Evolutionary conservation across 2,329 filamentous ascomycete species (phyloP), one percentile per base, ranked within the genome.

Genomic region (Fusarium sp.): DNA sequence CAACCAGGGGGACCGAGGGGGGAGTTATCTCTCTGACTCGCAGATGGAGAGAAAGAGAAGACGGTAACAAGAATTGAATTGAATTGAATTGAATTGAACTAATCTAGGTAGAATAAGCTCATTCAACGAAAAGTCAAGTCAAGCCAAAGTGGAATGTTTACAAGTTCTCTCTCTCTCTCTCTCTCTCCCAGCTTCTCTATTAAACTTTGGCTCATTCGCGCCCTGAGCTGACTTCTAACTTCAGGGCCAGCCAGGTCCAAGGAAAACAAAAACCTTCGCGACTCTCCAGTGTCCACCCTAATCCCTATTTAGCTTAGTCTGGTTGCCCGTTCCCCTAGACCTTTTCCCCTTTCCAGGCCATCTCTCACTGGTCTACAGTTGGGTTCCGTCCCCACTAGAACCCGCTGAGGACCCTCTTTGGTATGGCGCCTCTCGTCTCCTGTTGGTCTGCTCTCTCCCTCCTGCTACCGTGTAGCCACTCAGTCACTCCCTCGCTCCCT

Each of bases 361-460:
- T 36, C n/a, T 49, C 38, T 60, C 16, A 69, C 46, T 68, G 65
- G 65, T 34, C 40, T 15, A 15, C 4, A 6, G 7, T 10, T 34
- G 33, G 20, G 18, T 12, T 3, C 6, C 18, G 52, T 55, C 26
- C 8, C 67, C 67, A 57, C 67, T 45, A 7, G 30, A 67, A 30
- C 67, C 46, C 62, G 57, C 64, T 55, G 38, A 50, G 60, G 44
- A 58, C 52, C 52, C 64, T 67, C 51, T 54, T 56, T 53, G 52
- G 52, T 53, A 64, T 60, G 70, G 59, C 61, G 59, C 57, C 44
- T 69, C 58, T 66, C 37, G 58, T 63, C 59, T 73, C 59, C 69
- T 65, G 66, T 73, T 74, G 72, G 71, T 37, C 56, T 40, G 50
- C 31, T 42, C 33, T 69, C 64, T 69, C 59, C 59, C 57, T 57